Evolutionary conservation across 345 rosid genomes (phyloP), one percentile per base, ranked within the genome.

Genomic region (Eucalyptus virginea): DNA sequence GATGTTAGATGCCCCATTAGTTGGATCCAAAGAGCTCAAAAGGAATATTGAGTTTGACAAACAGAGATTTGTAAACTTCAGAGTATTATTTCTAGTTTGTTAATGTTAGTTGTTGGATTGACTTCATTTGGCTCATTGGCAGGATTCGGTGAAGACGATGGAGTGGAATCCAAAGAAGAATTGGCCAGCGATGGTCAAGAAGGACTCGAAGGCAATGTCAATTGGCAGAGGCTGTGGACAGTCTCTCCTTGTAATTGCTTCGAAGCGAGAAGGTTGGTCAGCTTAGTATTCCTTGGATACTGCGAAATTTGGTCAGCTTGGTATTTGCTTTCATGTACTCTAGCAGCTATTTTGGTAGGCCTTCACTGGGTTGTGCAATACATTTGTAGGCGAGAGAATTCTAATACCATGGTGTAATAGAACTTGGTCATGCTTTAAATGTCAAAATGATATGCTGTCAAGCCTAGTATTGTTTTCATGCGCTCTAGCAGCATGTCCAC

Each of bases 121-220:
- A 34, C 34, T 34, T 69, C 44, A 32, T 69, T 7, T 69, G 4
- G 34, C 44, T 69, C 44, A 17, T 13, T 32, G 12, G 81, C 44
- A 69, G 44, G 12, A 32, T 18, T 32, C 13, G 4, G 93, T 95
- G 86, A 96, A 93, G 92, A 92, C 93, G 52, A 98, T 96, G 40
- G 98, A 94, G 51, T 96, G 99, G 99, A 97, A 96, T 89, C 96
- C 97, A 2, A 98, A 96, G 94, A 96, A 97, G 95, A 95, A 95
- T 94, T 94, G 95, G 80, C 92, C 94, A 51, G 98, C 97, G 11
- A 96, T 97, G 99, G 99, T 96, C 49, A 96, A 95, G 2, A 95
- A 94, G 65, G 99, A 96, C 89, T 95, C 94, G 12, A 10, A 45
- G 47, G 11, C 9, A 3, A 10, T 45, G 9, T 45, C 47, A 45